These are phyloP conservation scores for Malassezia furfur DNA, from an alignment of 1,284 basidiomycete genomes.

Conservation along the genomic window DNA sequence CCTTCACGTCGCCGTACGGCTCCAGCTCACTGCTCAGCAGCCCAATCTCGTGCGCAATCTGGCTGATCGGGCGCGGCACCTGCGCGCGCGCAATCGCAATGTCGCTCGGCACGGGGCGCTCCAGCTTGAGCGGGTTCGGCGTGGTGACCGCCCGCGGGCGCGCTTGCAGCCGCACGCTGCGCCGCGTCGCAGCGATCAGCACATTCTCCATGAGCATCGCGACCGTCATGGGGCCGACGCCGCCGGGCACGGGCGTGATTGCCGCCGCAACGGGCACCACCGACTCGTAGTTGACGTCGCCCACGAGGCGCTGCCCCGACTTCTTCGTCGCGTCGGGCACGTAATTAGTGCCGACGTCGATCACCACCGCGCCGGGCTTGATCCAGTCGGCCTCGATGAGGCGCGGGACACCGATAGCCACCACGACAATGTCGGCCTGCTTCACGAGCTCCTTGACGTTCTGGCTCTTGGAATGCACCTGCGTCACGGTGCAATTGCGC, in stretches of 20 bases:
- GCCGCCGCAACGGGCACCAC: conserved; percentile 69
- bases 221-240: conserved; percentile 98
- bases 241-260: conserved; percentile 89
- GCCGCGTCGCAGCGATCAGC: conserved; percentile 64
- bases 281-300: conserved; percentile 80
- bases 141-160: conserved; percentile 58
- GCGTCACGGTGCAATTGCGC: conserved; percentile 89
- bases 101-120: conserved; percentile 67
- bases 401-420: conserved; percentile 83
- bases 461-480: conserved; percentile 84
- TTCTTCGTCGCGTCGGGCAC: conserved; percentile 75
- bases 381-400: conserved; percentile 89
- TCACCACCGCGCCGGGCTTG: conserved; percentile 68
- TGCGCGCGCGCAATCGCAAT: conserved; percentile 95
- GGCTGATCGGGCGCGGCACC: conserved; percentile 75
- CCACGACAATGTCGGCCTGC: conserved; percentile 80
- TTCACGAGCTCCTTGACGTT: conserved; percentile 65
- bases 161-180: conserved; percentile 66
- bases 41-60: conserved; percentile 81
- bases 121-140: conserved; percentile 67
- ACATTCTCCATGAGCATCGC: conserved; percentile 98
- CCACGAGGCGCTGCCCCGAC: conserved; percentile 87
- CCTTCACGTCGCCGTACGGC: conserved; percentile 90
- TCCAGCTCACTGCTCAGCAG: conserved; percentile 78
- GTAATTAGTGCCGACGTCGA: conserved; percentile 84